phyloP scores from a whole-genome alignment of 140 eudicot genomes.

The Anethum foeniculum region DNA sequence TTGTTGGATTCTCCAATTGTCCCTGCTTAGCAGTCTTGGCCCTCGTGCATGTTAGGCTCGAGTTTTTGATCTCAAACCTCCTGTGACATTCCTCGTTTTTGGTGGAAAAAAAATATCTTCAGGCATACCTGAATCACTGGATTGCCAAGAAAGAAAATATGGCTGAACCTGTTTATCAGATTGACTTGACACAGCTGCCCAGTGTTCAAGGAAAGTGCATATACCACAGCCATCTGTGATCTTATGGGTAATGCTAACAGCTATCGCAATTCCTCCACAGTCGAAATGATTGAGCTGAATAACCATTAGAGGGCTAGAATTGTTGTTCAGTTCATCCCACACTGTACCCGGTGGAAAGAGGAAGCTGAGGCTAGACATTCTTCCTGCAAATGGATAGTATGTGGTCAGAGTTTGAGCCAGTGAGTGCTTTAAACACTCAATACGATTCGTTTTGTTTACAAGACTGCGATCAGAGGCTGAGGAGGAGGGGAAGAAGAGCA shows the following conservation, averaged over 20 bases:
- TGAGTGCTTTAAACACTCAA: not conserved
- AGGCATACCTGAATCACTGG: not conserved
- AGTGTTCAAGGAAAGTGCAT: not conserved
- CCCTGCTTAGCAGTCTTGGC: not conserved
- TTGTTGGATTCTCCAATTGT: not conserved
- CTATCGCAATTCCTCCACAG: not conserved
- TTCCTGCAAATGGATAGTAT: constrained; percentile 10
- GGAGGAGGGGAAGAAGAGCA: constrained; percentile 5
- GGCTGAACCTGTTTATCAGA: not conserved
- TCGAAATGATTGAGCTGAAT: constrained; percentile 10
- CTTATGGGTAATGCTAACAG: constrained; percentile 1
- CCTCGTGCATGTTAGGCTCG: constrained; percentile 3
- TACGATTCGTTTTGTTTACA: too few species aligned
- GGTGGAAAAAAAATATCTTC: too few species aligned
- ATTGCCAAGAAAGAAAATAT: not conserved
- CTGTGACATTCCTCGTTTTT: not conserved
- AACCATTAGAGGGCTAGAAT: not conserved
- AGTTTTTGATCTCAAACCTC: constrained; percentile 9
- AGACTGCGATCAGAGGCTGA: not conserved
- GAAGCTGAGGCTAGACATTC: not conserved
- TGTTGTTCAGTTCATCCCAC: not conserved
- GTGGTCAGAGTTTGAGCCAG: not conserved
- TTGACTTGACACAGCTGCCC: constrained; percentile 6
- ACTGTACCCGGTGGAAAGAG: constrained; percentile 9
- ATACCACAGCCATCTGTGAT: not conserved